Conservation (phyloP, 352 stramenopile species). For the Thraustochytrium aureum region DNA sequence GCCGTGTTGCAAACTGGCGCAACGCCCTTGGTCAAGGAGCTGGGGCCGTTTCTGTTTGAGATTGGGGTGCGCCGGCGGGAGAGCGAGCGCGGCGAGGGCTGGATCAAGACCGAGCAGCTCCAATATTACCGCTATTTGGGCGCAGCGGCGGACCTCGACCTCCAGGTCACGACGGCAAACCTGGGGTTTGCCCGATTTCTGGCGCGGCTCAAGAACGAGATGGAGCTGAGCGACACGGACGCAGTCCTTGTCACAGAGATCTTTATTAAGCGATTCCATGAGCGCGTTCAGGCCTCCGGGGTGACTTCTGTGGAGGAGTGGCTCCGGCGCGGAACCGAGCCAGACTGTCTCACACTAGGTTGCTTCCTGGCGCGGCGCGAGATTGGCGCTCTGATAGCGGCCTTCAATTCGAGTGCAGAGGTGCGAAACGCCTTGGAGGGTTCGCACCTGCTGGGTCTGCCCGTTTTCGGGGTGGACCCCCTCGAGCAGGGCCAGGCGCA, state of each 20-base stretch:
- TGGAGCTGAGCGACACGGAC: background rate
- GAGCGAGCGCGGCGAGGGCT: background rate
- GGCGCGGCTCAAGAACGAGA: background rate
- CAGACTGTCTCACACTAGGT: slow-evolving; percentile 21
- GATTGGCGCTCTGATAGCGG: background rate
- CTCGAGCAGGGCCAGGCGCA: background rate
- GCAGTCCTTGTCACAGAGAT: slow-evolving; percentile 26
- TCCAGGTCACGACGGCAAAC: background rate
- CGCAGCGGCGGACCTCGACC: slow-evolving; percentile 1
- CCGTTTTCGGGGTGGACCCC: background rate
- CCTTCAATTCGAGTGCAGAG: background rate
- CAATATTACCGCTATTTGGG: slow-evolving; percentile 28
- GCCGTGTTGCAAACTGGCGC: background rate
- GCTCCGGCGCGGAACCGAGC: background rate
- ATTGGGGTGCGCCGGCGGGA: background rate
- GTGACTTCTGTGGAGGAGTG: background rate
- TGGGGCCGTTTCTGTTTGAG: background rate
- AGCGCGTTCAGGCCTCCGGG: background rate
- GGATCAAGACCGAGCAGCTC: background rate
- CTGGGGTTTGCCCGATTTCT: slow-evolving; percentile 5
- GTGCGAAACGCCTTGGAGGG: background rate
- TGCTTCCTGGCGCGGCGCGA: slow-evolving; percentile 3
- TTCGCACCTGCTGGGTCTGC: background rate
- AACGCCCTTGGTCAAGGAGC: background rate
- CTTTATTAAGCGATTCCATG: background rate